Evolutionary conservation across 805 yeast species (phyloP).

Genomic region (Wickerhamiella occidentalis): DNA sequence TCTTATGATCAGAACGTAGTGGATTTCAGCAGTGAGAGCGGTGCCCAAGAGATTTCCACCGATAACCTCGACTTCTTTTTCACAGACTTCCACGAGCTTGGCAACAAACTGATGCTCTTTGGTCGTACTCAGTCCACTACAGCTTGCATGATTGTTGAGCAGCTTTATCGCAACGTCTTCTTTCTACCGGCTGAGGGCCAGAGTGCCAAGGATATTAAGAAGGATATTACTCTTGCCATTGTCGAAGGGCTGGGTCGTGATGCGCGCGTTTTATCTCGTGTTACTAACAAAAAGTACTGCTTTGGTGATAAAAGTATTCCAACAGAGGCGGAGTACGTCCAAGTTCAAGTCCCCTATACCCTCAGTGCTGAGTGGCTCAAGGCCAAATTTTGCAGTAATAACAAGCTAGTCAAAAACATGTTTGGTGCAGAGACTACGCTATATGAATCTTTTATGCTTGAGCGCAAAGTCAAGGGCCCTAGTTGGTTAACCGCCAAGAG

Average conservation of each 20-base stretch:
- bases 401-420: constrained; percentile 60
- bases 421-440: constrained; percentile 65
- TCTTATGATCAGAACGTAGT: constrained; percentile 9
- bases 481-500: constrained; percentile 78
- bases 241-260: constrained; percentile 46
- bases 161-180: constrained; percentile 57
- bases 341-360: constrained; percentile 56
- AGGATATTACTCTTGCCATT: constrained; percentile 59
- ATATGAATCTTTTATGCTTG: constrained; percentile 78
- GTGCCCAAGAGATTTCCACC: constrained; percentile 27
- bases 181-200: constrained; percentile 52
- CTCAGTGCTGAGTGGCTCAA: constrained; percentile 26
- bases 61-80: constrained; percentile 65
- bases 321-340: constrained; percentile 63
- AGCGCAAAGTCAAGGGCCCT: constrained; percentile 87
- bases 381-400: not conserved
- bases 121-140: constrained; percentile 58
- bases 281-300: constrained; percentile 68
- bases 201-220: constrained; percentile 48
- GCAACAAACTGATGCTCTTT: constrained; percentile 53
- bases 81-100: constrained; percentile 79
- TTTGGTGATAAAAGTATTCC: constrained; percentile 72
- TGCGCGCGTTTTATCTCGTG: constrained; percentile 47
- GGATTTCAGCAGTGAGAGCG: constrained; percentile 15
- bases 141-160: constrained; percentile 56